A percentile compares a stretch with the other conserved stretches of the same genome.
Evolutionary conservation across 169 alveolate species (phyloP).

Genomic region (Theileria sp.): DNA sequence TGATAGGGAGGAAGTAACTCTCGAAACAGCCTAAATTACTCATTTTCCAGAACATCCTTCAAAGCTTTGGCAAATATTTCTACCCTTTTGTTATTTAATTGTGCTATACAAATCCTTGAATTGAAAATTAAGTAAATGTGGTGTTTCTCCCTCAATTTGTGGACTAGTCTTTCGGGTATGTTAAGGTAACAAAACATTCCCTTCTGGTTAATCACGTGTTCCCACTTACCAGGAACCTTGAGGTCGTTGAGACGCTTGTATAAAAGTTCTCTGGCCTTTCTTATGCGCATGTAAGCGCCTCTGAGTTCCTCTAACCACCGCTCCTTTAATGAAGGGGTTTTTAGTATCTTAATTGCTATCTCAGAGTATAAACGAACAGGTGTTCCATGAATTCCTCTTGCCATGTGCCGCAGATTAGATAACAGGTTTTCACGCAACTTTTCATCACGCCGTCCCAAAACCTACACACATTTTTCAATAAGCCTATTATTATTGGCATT

Average conservation of each 20-base stretch:
- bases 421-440: constrained; percentile 9
- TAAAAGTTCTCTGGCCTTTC: constrained; percentile 17
- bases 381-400: constrained; percentile 52
- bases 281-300: constrained; percentile 14
- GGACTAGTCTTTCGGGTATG: constrained; percentile 37
- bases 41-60: constrained; percentile 26
- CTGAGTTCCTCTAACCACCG: constrained; percentile 51
- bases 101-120: constrained; percentile 53
- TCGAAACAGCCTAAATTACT: background rate
- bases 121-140: constrained; percentile 55
- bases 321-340: constrained; percentile 11
- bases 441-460: constrained; percentile 22
- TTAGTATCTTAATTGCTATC: constrained; percentile 33
- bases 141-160: constrained; percentile 24
- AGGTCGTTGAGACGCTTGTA: constrained; percentile 31
- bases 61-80: constrained; percentile 54
- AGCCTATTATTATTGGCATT: background rate
- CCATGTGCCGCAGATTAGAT: constrained; percentile 27
- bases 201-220: constrained; percentile 48
- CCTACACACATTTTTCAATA: constrained; percentile 22
- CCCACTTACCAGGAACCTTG: constrained; percentile 58
- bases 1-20: background rate
- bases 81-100: constrained; percentile 35
- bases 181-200: constrained; percentile 65
- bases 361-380: constrained; percentile 56